Evolutionary conservation across 2,329 filamentous ascomycete species (phyloP), one percentile per base, ranked within the genome.

Genomic region (Colletotrichum incanum): DNA sequence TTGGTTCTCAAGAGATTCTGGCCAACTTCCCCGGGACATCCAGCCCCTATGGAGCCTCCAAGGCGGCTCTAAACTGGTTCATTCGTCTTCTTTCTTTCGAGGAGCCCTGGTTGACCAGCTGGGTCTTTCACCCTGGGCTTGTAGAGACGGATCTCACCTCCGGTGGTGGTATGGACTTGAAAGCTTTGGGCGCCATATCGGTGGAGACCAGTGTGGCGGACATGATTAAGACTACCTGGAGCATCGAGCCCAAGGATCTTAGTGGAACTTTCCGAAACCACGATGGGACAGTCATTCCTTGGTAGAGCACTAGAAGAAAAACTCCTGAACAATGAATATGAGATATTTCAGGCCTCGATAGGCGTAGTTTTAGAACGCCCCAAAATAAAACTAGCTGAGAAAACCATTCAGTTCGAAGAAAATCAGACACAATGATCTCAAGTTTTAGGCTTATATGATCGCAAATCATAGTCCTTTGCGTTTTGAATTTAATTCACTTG

Each of bases 31-130:
- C 64, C 8, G 78, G 78, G 59, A 73, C 70, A 0, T 63, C 76
- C 0, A 58, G 82, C 1, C 78, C 81, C 0, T 88, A 89, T 71
- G 86, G 83, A 0, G 75, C 83, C 1, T 81, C 81, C 63, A 89
- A 89, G 75, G 77, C 80, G 1, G 79, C 74, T 7, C 72, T 76
- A 16, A 77, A 79, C 66, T 82, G 79, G 79, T 73, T 80, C 34
- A 78, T 77, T 11, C 76, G 75, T 28, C 75, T 78, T 28, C 79
- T 83, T 18, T 76, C 79, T 58, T 74, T 74, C 7, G 81, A 83
- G 72, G 78, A 82, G 20, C 71, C 77, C 14, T 78, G 78, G 72
- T 71, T 86, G 12, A 77, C 79, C 12, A 72, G 78, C 1, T 75
- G 84, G 39, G 76, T 79, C 5, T 50, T 80, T 8, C 75, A 82